Conservation (phyloP, 1,284 basidiomycete species). For the Chondrostereum purpureum region DNA sequence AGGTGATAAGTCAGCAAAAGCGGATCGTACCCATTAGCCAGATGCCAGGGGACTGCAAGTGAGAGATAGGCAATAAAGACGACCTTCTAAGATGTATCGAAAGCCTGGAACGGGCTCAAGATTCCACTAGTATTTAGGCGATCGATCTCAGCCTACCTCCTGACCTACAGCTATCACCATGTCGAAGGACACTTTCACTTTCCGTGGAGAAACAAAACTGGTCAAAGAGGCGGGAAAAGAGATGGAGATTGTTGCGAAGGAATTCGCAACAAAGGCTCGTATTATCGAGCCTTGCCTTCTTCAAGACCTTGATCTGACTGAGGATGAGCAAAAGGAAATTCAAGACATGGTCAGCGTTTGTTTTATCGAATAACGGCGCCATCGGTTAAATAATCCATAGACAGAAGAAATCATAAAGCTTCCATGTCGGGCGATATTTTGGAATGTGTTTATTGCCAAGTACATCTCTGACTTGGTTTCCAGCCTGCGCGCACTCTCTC, state of each 20-base stretch:
- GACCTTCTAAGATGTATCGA: too few species aligned
- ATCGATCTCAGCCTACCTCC: too few species aligned
- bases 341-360: background rate
- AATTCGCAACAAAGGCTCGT: background rate
- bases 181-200: conserved; percentile 3
- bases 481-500: conserved; percentile 11
- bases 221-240: background rate
- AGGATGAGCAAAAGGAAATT: background rate
- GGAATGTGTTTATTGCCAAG: conserved; percentile 16
- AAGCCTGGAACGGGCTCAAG: too few species aligned
- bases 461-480: conserved; percentile 15
- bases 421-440: background rate
- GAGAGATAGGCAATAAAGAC: too few species aligned
- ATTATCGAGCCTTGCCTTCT: background rate
- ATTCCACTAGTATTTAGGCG: too few species aligned
- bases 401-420: background rate
- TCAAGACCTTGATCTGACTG: background rate
- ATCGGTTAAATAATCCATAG: background rate
- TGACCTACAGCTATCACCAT: too few species aligned
- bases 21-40: too few species aligned
- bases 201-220: background rate
- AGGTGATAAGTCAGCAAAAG: too few species aligned
- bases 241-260: background rate
- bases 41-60: too few species aligned
- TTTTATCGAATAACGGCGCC: too few species aligned